Base-by-base conservation (phyloP, 257 asterid genomes). In the Jasminum sambac region DNA sequence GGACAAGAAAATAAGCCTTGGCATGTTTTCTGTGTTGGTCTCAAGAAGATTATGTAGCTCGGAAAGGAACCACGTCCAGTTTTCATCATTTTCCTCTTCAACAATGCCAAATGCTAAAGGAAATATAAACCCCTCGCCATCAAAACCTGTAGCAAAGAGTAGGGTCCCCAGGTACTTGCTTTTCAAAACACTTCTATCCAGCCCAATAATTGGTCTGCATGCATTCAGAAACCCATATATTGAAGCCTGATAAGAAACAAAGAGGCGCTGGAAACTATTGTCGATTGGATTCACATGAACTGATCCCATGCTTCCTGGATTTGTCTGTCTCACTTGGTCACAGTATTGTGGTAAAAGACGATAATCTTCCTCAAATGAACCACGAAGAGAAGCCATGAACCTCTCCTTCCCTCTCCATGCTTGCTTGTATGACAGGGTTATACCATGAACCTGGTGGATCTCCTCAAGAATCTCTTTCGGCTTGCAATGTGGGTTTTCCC, bases 371-470 rank as follows among this genome's bases (percentile, higher is more conserved):
- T 89, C 94, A 55, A 87, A 87, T 42, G 94, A 85, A 23, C 91
- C 91, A 60, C 85, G 88, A 62, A 86, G 78, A 61, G 88, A 63
- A 55, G 88, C 86, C 86, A 87, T 84, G 70, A 86, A 70, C 70
- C 94, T 72, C 69, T 87, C 89, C 84, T 85, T 88, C 67, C 89
- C 96, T 72, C 95, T 80, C 94, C 92, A 87, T 5, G 89, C 94
- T 83, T 88, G 96, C 77, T 90, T 90, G 82, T 81, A 90, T 0
- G 92, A 87, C 63, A 89, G 75, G 61, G 94, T 82, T 46, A 87
- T 85, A 58, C 93, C 96, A 75, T 88, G 94, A 48, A 60, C 81
- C 6, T 83, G 82, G 63, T 90, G 95, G 72, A 88, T 90, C 72
- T 90, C 91, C 81, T 90, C 89, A 40, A 90, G 75, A 69, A 87